These are phyloP conservation scores for Dendrobium catenatum DNA, from an alignment of 106 monocot species.

Conservation along the genomic window DNA sequence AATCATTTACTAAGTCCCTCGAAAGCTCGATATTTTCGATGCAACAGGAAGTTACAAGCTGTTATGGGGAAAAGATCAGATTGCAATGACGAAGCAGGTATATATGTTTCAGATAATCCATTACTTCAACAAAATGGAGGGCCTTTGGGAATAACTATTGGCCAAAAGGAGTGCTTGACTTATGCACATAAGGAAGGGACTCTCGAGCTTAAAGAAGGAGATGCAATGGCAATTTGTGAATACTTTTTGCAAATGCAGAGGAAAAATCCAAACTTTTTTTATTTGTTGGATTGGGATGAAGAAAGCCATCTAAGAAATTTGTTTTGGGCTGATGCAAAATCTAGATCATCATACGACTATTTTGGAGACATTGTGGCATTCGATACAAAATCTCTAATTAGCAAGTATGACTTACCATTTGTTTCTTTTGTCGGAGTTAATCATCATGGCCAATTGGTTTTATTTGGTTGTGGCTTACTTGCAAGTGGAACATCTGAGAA, in stretches of 20 bases:
- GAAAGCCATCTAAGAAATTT: constrained; percentile 26
- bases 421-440: constrained; percentile 18
- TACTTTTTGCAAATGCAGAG: background rate
- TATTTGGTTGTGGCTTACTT: constrained; percentile 6
- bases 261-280: constrained; percentile 26
- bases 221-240: background rate
- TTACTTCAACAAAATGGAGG: background rate
- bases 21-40: constrained; percentile 6
- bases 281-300: constrained; percentile 30
- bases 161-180: background rate
- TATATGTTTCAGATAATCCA: background rate
- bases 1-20: constrained; percentile 4
- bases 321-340: constrained; percentile 5
- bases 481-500: background rate
- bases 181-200: constrained; percentile 1
- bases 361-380: constrained; percentile 9
- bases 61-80: background rate
- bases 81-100: background rate
- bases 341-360: background rate
- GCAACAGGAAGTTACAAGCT: background rate
- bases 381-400: constrained; percentile 3
- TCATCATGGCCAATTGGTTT: constrained; percentile 9
- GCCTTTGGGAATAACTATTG: background rate
- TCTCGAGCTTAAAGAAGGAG: constrained; percentile 1
- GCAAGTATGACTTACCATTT: constrained; percentile 8